Evolutionary conservation across 2,329 filamentous ascomycete genomes (phyloP).

Genomic region (Ampelomyces quisqualis): DNA sequence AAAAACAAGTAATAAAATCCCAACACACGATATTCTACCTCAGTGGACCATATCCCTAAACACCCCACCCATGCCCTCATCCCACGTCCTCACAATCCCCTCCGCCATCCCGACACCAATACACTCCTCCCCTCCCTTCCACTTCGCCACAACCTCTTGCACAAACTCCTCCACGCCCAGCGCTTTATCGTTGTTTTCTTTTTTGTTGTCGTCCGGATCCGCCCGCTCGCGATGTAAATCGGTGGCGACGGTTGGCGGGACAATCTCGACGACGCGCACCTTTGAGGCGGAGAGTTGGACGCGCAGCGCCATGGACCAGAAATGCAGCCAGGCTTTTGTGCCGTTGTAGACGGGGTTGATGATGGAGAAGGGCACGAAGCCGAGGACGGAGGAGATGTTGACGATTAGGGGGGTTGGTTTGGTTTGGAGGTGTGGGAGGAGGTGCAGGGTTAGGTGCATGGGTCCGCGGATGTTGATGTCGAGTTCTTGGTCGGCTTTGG

Average conservation of each 20-base stretch:
- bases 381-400: slow-evolving; percentile 58
- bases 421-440: slow-evolving; percentile 54
- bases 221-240: slow-evolving; percentile 58
- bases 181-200: slow-evolving; percentile 54
- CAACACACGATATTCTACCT: no score
- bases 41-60: slow-evolving; percentile 34
- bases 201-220: slow-evolving; percentile 61
- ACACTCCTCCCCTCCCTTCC: slow-evolving; percentile 52
- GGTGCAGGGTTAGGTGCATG: slow-evolving; percentile 55
- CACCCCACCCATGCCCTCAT: slow-evolving; percentile 40
- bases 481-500: slow-evolving; percentile 58
- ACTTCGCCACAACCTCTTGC: slow-evolving; percentile 48
- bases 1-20: no score
- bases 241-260: slow-evolving; percentile 56
- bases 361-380: slow-evolving; percentile 54
- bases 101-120: slow-evolving; percentile 51
- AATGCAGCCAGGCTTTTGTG: slow-evolving; percentile 61
- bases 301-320: slow-evolving; percentile 57
- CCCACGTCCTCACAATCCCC: slow-evolving; percentile 50
- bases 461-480: slow-evolving; percentile 61
- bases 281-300: slow-evolving; percentile 51
- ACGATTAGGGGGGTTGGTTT: slow-evolving; percentile 50
- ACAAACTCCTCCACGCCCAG: slow-evolving; percentile 59
- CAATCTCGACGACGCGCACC: slow-evolving; percentile 57
- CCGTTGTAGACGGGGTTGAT: slow-evolving; percentile 62